phyloP scores from a whole-genome alignment of 495 filamentous ascomycete species.

The Cercophora newfieldiana region DNA sequence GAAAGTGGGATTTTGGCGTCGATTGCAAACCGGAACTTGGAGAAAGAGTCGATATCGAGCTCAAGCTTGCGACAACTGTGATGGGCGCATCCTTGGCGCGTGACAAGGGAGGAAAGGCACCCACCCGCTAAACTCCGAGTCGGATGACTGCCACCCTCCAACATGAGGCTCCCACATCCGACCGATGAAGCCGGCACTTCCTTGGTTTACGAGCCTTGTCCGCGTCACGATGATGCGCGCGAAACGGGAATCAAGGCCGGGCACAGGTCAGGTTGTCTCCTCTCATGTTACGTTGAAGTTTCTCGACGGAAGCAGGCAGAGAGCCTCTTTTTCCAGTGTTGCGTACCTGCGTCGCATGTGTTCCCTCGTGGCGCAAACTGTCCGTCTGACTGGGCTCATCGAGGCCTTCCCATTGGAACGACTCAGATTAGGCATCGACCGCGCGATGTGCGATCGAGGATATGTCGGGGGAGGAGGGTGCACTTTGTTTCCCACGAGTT shows the following conservation, averaged over 20 bases:
- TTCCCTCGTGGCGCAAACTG: conserved; percentile 14
- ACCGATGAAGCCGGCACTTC: conserved; percentile 17
- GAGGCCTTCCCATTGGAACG: not conserved
- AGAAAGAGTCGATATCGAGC: not conserved
- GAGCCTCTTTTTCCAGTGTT: not conserved
- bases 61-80: not conserved
- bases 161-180: not conserved
- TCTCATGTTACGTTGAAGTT: conserved; percentile 1
- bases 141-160: conserved; percentile 21
- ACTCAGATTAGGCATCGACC: conserved; percentile 1
- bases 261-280: conserved; percentile 3
- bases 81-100: conserved; percentile 6
- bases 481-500: not conserved
- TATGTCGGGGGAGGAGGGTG: not conserved
- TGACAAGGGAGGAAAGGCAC: conserved; percentile 18
- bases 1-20: conserved; percentile 5
- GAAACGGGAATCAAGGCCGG: not conserved
- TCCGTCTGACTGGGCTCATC: conserved; percentile 18
- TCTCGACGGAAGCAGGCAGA: not conserved
- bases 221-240: conserved; percentile 2
- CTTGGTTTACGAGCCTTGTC: not conserved
- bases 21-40: not conserved
- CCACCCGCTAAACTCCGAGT: not conserved
- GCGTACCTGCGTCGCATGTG: conserved; percentile 26
- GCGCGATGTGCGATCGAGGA: not conserved